phyloP scores from a whole-genome alignment of 1,139 yeast genomes.

The Sugiyamaella sp. region DNA sequence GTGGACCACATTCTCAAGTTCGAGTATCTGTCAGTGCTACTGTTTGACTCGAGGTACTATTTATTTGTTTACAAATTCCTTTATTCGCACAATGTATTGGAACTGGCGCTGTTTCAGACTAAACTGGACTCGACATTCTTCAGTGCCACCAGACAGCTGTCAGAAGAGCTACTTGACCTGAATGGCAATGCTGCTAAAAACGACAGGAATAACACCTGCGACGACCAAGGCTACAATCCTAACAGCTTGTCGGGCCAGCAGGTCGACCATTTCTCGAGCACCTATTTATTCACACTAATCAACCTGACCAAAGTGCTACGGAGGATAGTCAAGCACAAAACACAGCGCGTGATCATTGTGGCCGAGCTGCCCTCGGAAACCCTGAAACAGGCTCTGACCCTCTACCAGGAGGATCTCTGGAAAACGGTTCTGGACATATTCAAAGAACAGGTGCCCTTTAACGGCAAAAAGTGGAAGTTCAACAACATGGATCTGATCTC shows the following conservation, averaged over 20 bases:
- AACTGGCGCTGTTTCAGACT: constrained; percentile 39
- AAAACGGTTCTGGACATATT: constrained; percentile 68
- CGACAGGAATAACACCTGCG: background rate
- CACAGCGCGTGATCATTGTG: constrained; percentile 47
- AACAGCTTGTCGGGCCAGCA: constrained; percentile 4
- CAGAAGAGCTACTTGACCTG: constrained; percentile 11
- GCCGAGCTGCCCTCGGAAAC: constrained; percentile 50
- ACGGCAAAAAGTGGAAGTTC: constrained; percentile 93
- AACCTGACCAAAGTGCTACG: constrained; percentile 43
- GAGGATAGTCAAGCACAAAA: constrained; percentile 43
- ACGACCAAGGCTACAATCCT: background rate
- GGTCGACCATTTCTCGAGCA: constrained; percentile 35
- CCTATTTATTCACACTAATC: constrained; percentile 42
- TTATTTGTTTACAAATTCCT: constrained; percentile 48
- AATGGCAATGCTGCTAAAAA: background rate
- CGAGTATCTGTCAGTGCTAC: constrained; percentile 69
- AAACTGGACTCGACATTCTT: constrained; percentile 24
- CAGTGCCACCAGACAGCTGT: constrained; percentile 4
- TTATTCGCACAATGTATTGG: constrained; percentile 43
- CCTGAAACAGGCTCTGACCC: constrained; percentile 42
- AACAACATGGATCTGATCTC: constrained; percentile 93
- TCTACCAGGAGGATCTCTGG: constrained; percentile 66
- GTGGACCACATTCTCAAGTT: constrained; percentile 73
- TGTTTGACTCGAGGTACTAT: constrained; percentile 73
- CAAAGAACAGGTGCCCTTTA: constrained; percentile 83